phyloP scores from a whole-genome alignment of 1,139 yeast genomes.

The Saccharomyces hybrid region DNA sequence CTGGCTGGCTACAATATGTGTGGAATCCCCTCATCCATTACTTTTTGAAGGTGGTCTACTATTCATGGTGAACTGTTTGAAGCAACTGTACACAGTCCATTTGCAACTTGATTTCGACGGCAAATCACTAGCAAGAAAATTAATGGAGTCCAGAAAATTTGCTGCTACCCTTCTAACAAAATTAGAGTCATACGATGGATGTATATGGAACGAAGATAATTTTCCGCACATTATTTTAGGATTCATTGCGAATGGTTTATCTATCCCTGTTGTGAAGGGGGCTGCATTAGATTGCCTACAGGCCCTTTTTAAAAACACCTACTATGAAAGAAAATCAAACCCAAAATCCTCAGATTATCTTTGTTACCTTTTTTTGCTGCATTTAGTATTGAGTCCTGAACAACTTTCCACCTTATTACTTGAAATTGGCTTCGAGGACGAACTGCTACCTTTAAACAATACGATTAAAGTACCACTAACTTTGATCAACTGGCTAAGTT shows the following conservation, averaged over 20 bases:
- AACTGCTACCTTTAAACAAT: constrained; percentile 31
- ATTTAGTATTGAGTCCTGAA: constrained; percentile 45
- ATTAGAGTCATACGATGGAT: constrained; percentile 40
- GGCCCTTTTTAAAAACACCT: constrained; percentile 43
- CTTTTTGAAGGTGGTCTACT: too few species aligned
- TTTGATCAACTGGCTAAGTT: constrained; percentile 43
- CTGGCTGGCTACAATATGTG: too few species aligned
- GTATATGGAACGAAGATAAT: constrained; percentile 41
- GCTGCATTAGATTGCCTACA: constrained; percentile 48
- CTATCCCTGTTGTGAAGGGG: constrained; percentile 52
- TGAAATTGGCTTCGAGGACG: constrained; percentile 41
- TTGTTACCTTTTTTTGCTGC: constrained; percentile 51
- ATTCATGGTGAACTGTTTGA: too few species aligned
- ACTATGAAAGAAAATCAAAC: constrained; percentile 18
- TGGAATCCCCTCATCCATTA: too few species aligned
- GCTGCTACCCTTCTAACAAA: constrained; percentile 13
- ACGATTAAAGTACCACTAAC: constrained; percentile 41
- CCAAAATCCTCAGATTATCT: constrained; percentile 24
- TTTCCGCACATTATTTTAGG: constrained; percentile 51
- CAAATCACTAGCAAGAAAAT: too few species aligned
- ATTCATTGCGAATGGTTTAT: constrained; percentile 56
- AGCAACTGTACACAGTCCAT: too few species aligned
- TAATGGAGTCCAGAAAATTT: too few species aligned
- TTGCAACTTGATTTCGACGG: too few species aligned
- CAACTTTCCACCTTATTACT: constrained; percentile 42